Base-by-base conservation (phyloP, 305 asterid genomes). In the Fraxinus ornus region DNA sequence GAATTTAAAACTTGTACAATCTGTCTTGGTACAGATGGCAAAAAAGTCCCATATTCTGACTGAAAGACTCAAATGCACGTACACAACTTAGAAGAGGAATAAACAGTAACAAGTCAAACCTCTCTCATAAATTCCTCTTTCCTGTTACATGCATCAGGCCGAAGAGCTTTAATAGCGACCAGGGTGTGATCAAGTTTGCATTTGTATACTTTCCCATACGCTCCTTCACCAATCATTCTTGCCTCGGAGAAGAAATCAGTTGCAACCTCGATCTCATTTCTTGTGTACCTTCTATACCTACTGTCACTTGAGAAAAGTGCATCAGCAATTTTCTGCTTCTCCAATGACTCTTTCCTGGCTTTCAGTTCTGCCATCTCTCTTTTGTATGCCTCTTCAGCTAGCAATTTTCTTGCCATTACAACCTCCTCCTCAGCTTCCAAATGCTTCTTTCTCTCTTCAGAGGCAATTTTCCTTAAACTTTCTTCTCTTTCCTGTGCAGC, bases 181-280 rank as follows among this genome's bases (percentile, higher is more conserved):
- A 84, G 89, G 79, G 91, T 91, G 85, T 93, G 94, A 78, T 95
- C 97, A 86, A 95, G 94, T 86, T 68, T 82, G 84, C 97, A 90
- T 87, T 92, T 94, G 87, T 93, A 94, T 77, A 95, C 98, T 89
- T 91, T 93, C n/a, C 99, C 99, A 47, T 93, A 95, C 73, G 91
- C 97, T 79, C 99, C 98, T 82, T 92, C 94, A 78, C 99, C 99
- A 66, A 95, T 90, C 80, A 89, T 30, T 79, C 87, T 95, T 79
- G 81, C 73, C 82, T 91, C 94, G 1, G 92, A 89, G 80, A 92
- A 93, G 79, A 74, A 66, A 68, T 85, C 84, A 12, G 99, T 95
- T 77, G 98, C 98, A 78, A 19, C 79, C 83, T 84, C 89, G 86
- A 95, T 90, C 81, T 94, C 98, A 57, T 90, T 84, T 81, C 84